These are phyloP conservation scores for Metrosideros polymorpha DNA, from an alignment of 441 rosid species.

Conservation along the genomic window DNA sequence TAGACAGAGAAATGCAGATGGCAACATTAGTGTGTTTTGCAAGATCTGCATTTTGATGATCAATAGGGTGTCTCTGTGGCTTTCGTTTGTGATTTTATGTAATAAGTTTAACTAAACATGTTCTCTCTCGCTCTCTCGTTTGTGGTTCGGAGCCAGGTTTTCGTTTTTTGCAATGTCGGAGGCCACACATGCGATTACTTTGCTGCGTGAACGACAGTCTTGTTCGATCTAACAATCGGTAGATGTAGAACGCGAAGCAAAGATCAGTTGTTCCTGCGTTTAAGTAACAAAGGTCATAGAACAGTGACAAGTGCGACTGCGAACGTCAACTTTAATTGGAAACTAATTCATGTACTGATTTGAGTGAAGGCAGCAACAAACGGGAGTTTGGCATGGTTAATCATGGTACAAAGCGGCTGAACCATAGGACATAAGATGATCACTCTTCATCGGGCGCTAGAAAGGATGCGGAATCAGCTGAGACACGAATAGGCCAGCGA, in stretches of 20 bases:
- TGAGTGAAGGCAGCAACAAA: neutral
- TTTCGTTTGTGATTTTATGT: neutral
- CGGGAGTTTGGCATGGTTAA: neutral
- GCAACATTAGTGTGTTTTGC: neutral
- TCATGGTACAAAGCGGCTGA: neutral
- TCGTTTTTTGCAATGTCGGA: neutral
- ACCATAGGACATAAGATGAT: neutral
- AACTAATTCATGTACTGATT: neutral
- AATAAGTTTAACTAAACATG: neutral
- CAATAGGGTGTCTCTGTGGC: neutral
- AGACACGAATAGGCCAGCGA: conserved; percentile 48
- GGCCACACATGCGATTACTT: neutral
- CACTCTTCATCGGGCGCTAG: neutral
- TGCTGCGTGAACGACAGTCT: neutral
- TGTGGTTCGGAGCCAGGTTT: neutral
- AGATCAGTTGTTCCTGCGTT: neutral
- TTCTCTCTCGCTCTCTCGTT: neutral
- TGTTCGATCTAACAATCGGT: neutral
- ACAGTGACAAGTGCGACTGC: neutral
- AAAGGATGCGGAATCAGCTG: neutral
- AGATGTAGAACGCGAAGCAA: neutral
- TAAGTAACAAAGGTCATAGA: neutral
- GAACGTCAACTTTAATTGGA: neutral
- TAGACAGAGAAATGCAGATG: neutral
- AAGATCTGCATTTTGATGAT: neutral